Percentiles rank a stretch among this genome's conserved stretches.
Evolutionary conservation across 2,329 filamentous ascomycete species (phyloP).

Genomic region (Cytospora piceae): DNA sequence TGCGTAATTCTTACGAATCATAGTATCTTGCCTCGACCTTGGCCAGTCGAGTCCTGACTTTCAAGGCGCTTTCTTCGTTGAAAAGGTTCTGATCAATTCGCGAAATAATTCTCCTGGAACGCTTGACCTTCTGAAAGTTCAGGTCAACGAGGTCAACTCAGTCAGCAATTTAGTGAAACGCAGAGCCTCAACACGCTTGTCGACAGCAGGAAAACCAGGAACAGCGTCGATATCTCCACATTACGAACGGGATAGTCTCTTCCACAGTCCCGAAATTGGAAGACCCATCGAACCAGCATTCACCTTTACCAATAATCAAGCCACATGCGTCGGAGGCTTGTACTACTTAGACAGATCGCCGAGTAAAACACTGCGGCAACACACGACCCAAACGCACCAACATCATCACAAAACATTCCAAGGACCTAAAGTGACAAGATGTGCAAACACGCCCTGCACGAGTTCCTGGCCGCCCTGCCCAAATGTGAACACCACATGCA

Average conservation of each 20-base stretch:
- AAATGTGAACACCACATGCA: constrained; percentile 86
- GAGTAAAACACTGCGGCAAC: not conserved
- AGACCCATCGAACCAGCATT: not conserved
- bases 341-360: not conserved
- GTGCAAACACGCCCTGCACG: constrained; percentile 59
- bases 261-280: not conserved
- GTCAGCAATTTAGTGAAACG: not conserved
- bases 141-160: constrained; percentile 10
- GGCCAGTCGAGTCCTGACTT: not conserved
- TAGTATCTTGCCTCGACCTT: not conserved
- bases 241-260: not conserved
- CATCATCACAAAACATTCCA: not conserved
- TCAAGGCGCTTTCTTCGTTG: not conserved
- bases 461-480: constrained; percentile 67
- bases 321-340: not conserved
- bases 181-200: not conserved
- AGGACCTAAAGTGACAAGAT: constrained; percentile 42
- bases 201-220: not conserved
- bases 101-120: not conserved
- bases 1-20: constrained; percentile 10
- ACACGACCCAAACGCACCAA: not conserved
- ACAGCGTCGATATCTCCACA: not conserved
- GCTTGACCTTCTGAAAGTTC: not conserved
- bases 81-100: not conserved
- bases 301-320: not conserved